Conservation (phyloP, 306 rosid genomes). For the Herpetospermum pedunculosum region DNA sequence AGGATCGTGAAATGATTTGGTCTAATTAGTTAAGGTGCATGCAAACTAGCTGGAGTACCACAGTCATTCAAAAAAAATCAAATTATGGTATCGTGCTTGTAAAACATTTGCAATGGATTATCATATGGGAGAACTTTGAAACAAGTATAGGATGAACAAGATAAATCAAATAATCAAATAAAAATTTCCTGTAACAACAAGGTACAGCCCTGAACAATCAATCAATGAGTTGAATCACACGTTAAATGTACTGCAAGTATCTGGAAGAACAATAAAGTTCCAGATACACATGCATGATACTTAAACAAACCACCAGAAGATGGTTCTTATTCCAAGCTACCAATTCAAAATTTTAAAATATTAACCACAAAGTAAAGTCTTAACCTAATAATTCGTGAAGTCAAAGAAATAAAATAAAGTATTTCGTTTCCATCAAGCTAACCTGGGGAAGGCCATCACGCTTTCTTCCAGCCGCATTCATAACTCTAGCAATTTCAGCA, state of each 20-base stretch:
- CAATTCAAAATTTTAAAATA: neutral
- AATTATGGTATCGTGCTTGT: neutral
- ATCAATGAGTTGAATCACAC: neutral
- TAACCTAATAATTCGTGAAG: neutral
- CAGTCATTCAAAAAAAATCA: neutral
- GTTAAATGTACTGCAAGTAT: neutral
- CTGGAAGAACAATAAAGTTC: conserved; percentile 3
- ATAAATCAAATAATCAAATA: neutral
- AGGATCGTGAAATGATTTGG: neutral
- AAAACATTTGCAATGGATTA: neutral
- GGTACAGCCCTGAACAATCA: neutral
- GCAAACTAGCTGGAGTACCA: neutral
- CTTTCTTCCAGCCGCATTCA: conserved; percentile 93
- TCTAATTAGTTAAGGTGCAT: neutral
- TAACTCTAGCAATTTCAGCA: conserved; percentile 92
- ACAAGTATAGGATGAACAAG: neutral
- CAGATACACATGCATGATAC: neutral
- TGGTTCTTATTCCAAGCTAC: neutral
- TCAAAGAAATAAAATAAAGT: neutral
- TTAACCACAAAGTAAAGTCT: neutral
- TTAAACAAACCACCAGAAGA: neutral
- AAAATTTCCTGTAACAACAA: neutral
- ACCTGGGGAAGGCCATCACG: conserved; percentile 99
- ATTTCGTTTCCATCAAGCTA: neutral
- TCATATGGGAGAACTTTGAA: neutral